Evolutionary conservation across 495 filamentous ascomycete species (phyloP).

Genomic region (Penicillium cataractarum): DNA sequence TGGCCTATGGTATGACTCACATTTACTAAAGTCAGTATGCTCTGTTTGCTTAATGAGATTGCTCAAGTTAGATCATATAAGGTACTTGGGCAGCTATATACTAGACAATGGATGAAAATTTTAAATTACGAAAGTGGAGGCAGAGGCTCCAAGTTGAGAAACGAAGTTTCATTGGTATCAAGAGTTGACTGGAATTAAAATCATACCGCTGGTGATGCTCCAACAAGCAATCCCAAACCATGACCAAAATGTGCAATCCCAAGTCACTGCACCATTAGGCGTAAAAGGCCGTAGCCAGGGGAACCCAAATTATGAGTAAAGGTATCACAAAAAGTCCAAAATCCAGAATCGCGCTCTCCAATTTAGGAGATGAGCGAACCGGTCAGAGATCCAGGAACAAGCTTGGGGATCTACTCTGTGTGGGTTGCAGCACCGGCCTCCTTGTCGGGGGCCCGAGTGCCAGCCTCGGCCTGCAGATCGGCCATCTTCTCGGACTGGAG

Average conservation of each 20-base stretch:
- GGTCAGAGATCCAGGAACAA: neutral
- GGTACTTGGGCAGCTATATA: too few relatives aligned
- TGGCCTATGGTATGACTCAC: too few relatives aligned
- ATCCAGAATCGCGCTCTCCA: neutral
- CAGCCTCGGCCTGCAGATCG: conserved; percentile 22
- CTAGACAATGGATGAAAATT: too few relatives aligned
- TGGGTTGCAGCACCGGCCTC: conserved; percentile 4
- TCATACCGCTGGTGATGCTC: neutral
- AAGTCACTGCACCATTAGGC: neutral
- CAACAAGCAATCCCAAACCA: neutral
- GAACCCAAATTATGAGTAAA: neutral
- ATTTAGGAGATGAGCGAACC: neutral
- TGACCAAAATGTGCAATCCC: neutral
- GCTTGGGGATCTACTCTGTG: neutral
- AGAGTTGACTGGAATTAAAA: neutral
- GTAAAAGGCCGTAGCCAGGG: neutral
- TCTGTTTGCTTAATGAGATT: too few relatives aligned
- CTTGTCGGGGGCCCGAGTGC: conserved; percentile 10
- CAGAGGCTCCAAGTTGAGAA: neutral
- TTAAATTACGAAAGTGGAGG: too few relatives aligned
- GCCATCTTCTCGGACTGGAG: conserved; percentile 35
- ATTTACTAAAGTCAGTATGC: too few relatives aligned
- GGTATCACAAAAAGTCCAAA: neutral
- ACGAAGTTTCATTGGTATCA: neutral
- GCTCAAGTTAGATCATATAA: too few relatives aligned